Conservation (phyloP, 2,329 filamentous ascomycete genomes). For the Aspergillus unguis region DNA sequence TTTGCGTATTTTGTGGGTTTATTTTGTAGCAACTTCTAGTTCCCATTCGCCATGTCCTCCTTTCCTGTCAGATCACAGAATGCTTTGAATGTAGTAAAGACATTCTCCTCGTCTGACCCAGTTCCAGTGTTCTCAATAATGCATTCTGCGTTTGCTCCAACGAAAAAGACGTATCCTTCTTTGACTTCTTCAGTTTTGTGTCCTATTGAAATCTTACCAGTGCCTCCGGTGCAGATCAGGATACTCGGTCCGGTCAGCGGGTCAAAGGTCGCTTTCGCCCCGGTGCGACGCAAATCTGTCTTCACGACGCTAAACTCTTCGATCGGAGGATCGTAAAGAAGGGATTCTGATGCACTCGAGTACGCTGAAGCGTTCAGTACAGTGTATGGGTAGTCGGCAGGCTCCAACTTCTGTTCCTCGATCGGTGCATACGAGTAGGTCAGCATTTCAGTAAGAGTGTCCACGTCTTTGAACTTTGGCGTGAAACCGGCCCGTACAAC, state of each 20-base stretch:
- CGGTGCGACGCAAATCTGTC: slow-evolving; percentile 65
- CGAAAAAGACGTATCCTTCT: slow-evolving; percentile 74
- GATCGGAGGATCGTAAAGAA: slow-evolving; percentile 91
- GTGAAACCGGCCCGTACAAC: slow-evolving; percentile 96
- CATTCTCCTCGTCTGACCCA: slow-evolving; percentile 57
- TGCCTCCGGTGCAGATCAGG: slow-evolving; percentile 81
- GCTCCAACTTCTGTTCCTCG: slow-evolving; percentile 87
- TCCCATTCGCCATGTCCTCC: slow-evolving; percentile 37
- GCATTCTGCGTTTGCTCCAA: slow-evolving; percentile 82
- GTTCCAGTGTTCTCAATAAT: slow-evolving; percentile 65
- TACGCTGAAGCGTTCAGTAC: slow-evolving; percentile 80
- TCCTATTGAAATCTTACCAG: slow-evolving; percentile 80
- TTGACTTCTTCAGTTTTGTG: slow-evolving; percentile 72
- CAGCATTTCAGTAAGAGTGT: slow-evolving; percentile 82
- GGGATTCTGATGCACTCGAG: slow-evolving; percentile 66
- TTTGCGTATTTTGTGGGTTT: background rate
- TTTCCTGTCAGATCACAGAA: slow-evolving; percentile 76
- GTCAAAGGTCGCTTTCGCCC: slow-evolving; percentile 84
- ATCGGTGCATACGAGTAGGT: slow-evolving; percentile 96
- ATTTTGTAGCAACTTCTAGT: slow-evolving; percentile 18
- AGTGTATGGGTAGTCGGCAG: slow-evolving; percentile 79
- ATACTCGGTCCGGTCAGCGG: slow-evolving; percentile 85
- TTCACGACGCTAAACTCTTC: slow-evolving; percentile 92
- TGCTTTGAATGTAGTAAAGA: slow-evolving; percentile 86
- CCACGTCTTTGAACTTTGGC: slow-evolving; percentile 96